Base-by-base conservation (phyloP, 176 grass and related monocot genomes). In the Puccinellia tenuiflora region DNA sequence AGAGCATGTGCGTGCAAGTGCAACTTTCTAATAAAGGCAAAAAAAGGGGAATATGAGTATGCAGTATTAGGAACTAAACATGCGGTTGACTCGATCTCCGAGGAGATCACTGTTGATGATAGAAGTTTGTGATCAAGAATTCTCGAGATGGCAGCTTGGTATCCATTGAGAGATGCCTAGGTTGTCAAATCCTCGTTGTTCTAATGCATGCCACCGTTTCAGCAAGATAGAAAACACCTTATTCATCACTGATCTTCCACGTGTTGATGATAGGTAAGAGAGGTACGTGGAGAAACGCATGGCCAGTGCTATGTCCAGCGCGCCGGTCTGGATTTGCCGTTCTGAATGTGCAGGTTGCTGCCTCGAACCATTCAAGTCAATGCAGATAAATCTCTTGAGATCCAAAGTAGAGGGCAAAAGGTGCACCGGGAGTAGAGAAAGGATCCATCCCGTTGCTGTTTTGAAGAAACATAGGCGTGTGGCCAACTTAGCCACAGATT, bases 401-500 rank as follows among this genome's bases (percentile, higher is more conserved):
- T 42, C 14, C 4, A 51, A 42, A 77, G 51, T 26, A 51, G 33
- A 51, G 88, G 25, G 0, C 4, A 3, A 46, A n/a, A 35, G 30
- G 21, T 90, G 73, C 84, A 29, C 46, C 34, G 83, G 54, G 33
- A 86, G 64, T 22, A 45, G 52, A 73, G 37, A 82, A 86, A 64
- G 9, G 51, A 13, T 16, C 54, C 16, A 62, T 66, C 55, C 34
- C 22, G n/a, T 53, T 51, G 38, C n/a, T 25, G 31, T 18, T 9
- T 43, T 3, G 39, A 40, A 46, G 83, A 74, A 64, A 64, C 73
- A 74, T 83, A 39, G 67, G 64, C 79, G 79, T 89, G 83, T 89
- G 83, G 30, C 9, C 52, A 85, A 81, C 62, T 52, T 85, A 2
- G 71, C 87, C 87, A 89, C 87, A 85, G 20, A 68, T 42, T 85